These are phyloP conservation scores for Saposhnikovia divaricata DNA, from an alignment of 129 eudicot genomes.

Conservation along the genomic window DNA sequence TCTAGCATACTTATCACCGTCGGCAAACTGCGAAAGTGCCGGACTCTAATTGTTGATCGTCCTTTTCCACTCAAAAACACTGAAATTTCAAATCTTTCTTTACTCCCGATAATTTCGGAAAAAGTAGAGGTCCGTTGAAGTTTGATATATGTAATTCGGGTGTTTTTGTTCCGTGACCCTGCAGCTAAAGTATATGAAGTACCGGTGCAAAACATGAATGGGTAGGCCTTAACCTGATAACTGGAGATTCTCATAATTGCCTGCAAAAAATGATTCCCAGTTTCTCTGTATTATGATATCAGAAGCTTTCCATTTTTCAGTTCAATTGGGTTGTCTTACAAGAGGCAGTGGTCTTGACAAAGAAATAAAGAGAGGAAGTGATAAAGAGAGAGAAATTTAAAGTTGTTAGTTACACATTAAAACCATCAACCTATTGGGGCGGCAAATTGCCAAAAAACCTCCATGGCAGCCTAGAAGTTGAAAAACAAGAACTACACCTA, in stretches of 20 bases:
- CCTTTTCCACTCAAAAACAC: too few species aligned
- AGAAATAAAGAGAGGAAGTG: too few species aligned
- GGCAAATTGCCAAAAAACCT: slow-evolving; percentile 12
- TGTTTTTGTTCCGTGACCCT: too few species aligned
- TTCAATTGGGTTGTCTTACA: not conserved
- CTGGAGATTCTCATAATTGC: not conserved
- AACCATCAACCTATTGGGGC: slow-evolving; percentile 14
- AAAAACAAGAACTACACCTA: not conserved
- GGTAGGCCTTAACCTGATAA: too few species aligned
- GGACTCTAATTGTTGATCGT: too few species aligned
- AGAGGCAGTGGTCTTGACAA: too few species aligned
- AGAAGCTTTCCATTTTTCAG: not conserved
- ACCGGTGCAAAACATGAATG: not conserved
- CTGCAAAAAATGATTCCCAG: not conserved
- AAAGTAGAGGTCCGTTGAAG: not conserved
- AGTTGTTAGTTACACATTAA: slow-evolving; percentile 12
- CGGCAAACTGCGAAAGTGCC: too few species aligned
- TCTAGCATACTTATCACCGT: too few species aligned
- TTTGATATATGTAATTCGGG: not conserved
- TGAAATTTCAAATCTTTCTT: too few species aligned
- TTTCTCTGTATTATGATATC: not conserved
- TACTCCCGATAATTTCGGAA: too few species aligned
- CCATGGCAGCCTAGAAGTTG: slow-evolving; percentile 1
- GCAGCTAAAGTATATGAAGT: too few species aligned
- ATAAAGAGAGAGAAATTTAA: not conserved